These are phyloP conservation scores for Ascochyta koolunga DNA, from an alignment of 2,329 filamentous ascomycete genomes.

Conservation along the genomic window DNA sequence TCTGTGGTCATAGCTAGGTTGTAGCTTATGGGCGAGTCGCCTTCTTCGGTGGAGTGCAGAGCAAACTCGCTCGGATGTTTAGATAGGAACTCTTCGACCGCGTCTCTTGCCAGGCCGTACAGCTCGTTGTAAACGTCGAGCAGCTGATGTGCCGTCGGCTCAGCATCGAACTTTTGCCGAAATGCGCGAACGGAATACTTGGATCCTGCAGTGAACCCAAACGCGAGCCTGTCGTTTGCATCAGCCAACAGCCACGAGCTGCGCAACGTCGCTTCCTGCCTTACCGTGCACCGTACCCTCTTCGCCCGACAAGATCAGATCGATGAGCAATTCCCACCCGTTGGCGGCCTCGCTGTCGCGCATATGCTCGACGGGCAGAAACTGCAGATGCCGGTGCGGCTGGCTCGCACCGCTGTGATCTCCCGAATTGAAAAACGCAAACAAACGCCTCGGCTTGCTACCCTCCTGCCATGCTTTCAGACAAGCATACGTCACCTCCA, in stretches of 20 bases:
- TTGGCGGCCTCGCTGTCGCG: slow-evolving; percentile 48
- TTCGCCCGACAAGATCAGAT: slow-evolving; percentile 42
- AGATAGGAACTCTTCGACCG: slow-evolving; percentile 50
- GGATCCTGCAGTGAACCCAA: slow-evolving; percentile 24
- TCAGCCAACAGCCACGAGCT: slow-evolving; percentile 11
- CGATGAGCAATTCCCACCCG: slow-evolving; percentile 59
- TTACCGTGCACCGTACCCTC: slow-evolving; percentile 9
- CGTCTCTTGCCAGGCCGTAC: slow-evolving; percentile 40
- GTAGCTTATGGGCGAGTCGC: slow-evolving; percentile 59
- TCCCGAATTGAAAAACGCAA: slow-evolving; percentile 74
- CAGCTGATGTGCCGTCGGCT: slow-evolving; percentile 48
- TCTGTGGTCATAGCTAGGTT: slow-evolving; percentile 63
- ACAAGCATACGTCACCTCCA: slow-evolving; percentile 67
- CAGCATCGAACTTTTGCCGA: slow-evolving; percentile 50
- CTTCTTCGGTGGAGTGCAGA: slow-evolving; percentile 37
- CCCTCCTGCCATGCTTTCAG: slow-evolving; percentile 60
- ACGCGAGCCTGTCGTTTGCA: slow-evolving; percentile 3
- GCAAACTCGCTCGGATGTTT: slow-evolving; percentile 41
- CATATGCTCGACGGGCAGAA: slow-evolving; percentile 71
- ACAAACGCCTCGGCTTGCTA: slow-evolving; percentile 53
- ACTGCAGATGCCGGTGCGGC: slow-evolving; percentile 73
- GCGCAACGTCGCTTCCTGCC: not conserved
- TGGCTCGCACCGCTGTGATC: slow-evolving; percentile 72
- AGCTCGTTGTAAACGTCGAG: slow-evolving; percentile 43
- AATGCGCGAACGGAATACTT: slow-evolving; percentile 58